These are phyloP conservation scores for Clonostachys solani DNA, from an alignment of 2,329 filamentous ascomycete species.

Conservation along the genomic window DNA sequence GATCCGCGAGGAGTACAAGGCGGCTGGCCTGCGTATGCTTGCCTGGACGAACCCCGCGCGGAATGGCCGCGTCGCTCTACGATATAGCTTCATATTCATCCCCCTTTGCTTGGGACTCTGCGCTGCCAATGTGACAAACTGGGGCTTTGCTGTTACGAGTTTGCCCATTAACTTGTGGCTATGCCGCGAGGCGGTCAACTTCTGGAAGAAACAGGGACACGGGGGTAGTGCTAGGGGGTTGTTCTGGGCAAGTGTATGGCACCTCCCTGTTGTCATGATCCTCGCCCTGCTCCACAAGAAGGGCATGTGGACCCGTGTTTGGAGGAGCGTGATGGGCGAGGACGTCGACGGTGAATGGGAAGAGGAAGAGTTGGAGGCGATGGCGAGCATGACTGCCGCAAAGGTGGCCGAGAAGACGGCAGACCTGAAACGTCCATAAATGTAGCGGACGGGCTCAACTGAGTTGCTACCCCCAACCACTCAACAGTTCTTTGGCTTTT, in stretches of 20 bases:
- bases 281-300: conserved; percentile 91
- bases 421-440: too few species aligned
- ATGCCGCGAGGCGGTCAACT: conserved; percentile 70
- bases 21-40: conserved; percentile 67
- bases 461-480: too few species aligned
- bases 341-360: conserved; percentile 53
- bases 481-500: too few species aligned
- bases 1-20: conserved; percentile 85
- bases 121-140: conserved; percentile 76
- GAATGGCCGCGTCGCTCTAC: conserved; percentile 81
- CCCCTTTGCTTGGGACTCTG: conserved; percentile 81
- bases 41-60: conserved; percentile 81
- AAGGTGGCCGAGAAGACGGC: conserved; percentile 10
- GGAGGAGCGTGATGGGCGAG: conserved; percentile 60
- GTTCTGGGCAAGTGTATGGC: conserved; percentile 98
- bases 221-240: conserved; percentile 77
- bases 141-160: conserved; percentile 78
- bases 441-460: too few species aligned
- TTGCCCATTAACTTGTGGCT: conserved; percentile 85
- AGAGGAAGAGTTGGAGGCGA: conserved; percentile 39
- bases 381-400: conserved; percentile 26
- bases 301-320: conserved; percentile 83
- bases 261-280: conserved; percentile 84
- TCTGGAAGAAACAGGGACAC: conserved; percentile 75
- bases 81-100: conserved; percentile 82